phyloP scores from a whole-genome alignment of 139 green algal genomes.

The Deuterostichococcus epilithicus region DNA sequence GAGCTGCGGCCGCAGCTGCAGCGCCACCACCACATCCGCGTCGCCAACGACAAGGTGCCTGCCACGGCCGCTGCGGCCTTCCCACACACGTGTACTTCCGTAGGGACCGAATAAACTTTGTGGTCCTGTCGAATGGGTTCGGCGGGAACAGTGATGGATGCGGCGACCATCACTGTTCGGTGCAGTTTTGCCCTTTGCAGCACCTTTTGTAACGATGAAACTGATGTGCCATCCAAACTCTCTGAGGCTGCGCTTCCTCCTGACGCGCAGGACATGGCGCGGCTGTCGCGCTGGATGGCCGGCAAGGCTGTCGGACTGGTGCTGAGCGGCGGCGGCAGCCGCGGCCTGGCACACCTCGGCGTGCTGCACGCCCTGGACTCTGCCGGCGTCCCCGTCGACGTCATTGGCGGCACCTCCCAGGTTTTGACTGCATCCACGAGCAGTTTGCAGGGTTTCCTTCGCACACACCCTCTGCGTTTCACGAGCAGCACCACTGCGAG shows the following conservation, averaged over 20 bases:
- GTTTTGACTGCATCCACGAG: background rate
- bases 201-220: background rate
- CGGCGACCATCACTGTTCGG: background rate
- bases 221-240: background rate
- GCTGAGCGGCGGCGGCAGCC: slow-evolving; percentile 56
- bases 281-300: slow-evolving; percentile 59
- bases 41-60: slow-evolving; percentile 19
- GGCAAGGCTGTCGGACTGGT: slow-evolving; percentile 66
- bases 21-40: slow-evolving; percentile 66
- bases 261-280: slow-evolving; percentile 38
- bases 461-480: background rate
- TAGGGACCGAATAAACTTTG: no score
- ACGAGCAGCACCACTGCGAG: no score
- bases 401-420: slow-evolving; percentile 71
- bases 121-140: no score
- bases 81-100: no score
- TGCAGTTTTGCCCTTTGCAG: background rate
- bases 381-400: slow-evolving; percentile 63
- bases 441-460: background rate
- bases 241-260: background rate
- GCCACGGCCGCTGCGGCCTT: no score
- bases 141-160: no score
- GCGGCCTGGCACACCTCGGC: slow-evolving; percentile 67
- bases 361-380: slow-evolving; percentile 70
- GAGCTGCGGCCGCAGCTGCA: slow-evolving; percentile 41